phyloP scores from a whole-genome alignment of 371 early-diverging fungal species.

The Mortierella sp. region DNA sequence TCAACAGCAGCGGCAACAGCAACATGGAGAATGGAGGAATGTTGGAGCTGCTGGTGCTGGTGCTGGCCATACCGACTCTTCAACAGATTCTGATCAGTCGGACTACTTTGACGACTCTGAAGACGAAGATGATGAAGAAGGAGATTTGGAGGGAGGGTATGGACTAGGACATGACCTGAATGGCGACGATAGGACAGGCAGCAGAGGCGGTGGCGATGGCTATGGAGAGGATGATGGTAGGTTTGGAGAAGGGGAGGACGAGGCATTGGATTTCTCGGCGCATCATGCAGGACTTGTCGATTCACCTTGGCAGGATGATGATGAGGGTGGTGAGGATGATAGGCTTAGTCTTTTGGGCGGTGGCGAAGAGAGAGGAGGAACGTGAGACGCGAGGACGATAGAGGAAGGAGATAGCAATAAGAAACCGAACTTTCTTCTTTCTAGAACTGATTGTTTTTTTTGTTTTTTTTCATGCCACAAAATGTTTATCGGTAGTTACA shows the following conservation, averaged over 20 bases:
- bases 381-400: background rate
- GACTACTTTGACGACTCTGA: conserved; percentile 37
- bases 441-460: too few relatives aligned
- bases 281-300: conserved; percentile 16
- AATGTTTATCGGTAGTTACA: too few relatives aligned
- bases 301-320: conserved; percentile 33
- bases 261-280: conserved; percentile 37
- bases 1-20: background rate
- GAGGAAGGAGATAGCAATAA: too few relatives aligned
- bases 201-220: background rate
- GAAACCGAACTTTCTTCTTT: too few relatives aligned
- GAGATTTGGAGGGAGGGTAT: conserved; percentile 14
- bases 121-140: conserved; percentile 11
- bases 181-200: background rate
- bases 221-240: background rate
- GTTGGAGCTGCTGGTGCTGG: conserved; percentile 15
- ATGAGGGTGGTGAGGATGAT: background rate
- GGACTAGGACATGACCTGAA: background rate
- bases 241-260: conserved; percentile 18
- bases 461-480: background rate
- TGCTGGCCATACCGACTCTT: conserved; percentile 8
- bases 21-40: conserved; percentile 28
- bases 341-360: background rate
- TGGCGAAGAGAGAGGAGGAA: background rate
- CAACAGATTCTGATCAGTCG: conserved; percentile 29